Evolutionary conservation across 1,284 basidiomycete genomes (phyloP).

Genomic region (Ceratobasidium sp.): DNA sequence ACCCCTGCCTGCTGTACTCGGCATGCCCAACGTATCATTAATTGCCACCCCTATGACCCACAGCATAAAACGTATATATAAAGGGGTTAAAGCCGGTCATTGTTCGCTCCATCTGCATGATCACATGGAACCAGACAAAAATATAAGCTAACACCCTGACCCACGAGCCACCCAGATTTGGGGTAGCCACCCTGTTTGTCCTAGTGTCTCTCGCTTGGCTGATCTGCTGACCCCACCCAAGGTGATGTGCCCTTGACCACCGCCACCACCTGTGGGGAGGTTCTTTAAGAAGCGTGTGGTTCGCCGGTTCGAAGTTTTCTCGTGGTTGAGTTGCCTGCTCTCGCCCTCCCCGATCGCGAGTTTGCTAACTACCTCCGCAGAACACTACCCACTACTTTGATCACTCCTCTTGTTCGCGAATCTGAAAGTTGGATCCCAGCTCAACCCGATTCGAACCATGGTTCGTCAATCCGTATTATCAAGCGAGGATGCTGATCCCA

Average conservation of each 20-base stretch:
- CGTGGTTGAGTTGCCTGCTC: not conserved
- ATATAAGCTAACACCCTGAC: conserved; percentile 18
- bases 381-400: no score
- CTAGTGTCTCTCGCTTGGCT: conserved; percentile 16
- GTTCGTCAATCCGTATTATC: not conserved
- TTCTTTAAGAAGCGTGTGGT: not conserved
- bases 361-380: no score
- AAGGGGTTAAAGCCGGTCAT: no score
- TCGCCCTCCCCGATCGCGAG: no score
- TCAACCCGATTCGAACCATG: not conserved
- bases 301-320: not conserved
- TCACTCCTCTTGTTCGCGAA: no score
- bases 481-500: not conserved
- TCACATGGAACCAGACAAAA: no score
- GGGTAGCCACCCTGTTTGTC: conserved; percentile 33
- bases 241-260: conserved; percentile 6
- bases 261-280: not conserved
- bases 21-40: no score
- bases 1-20: no score
- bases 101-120: no score
- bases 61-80: no score
- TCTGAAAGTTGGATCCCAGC: not conserved
- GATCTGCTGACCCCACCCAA: not conserved
- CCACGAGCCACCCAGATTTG: conserved; percentile 22
- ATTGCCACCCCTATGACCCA: no score